Evolutionary conservation across 192 early-diverging fungal genomes (phyloP), one percentile per base, ranked within the genome.

Genomic region (Backusella luteola): DNA sequence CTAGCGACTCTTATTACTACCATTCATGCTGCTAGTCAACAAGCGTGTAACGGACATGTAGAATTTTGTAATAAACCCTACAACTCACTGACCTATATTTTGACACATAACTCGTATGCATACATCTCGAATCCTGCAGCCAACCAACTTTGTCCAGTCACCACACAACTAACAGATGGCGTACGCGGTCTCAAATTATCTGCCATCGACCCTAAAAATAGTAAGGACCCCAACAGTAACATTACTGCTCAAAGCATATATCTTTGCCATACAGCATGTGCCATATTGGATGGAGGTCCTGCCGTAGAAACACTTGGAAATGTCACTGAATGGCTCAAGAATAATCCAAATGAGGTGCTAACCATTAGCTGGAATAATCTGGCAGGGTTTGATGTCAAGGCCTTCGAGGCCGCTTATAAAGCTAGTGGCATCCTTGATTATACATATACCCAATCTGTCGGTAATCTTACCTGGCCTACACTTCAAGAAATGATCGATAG

Each of bases 71-170:
- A 78, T 53, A 87, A 86, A 76, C 77, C 84, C 6, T 94, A 91
- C 73, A 81, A 89, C 77, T 59, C 85, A 52, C 84, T 96, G 34
- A 85, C 92, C 0, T 92, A 86, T 49, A 80, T 89, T 1, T 87
- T 89, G 5, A 93, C 94, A n/a, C 94, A 96, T 84, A 95, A 94
- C 77, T 87, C 93, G 6, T 93, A 84, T 78, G 87, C 90, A 35
- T 82, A 69, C 32, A 76, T 84, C 23, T 84, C 80, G 23, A 84
- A 87, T 34, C 82, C 89, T 6, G 87, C 89, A 12, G 89, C 90
- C 14, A 94, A 92, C 79, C 93, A 95, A 80, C 76, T 90, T 73
- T 84, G 85, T 71, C 74, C 85, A 32, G 90, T 94, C 42, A 71
- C 73, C 23, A 79, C 81, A 12, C 94, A 96, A 80, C 85, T 96